Evolutionary conservation across 306 rosid genomes (phyloP).

Genomic region (Rosa persica): DNA sequence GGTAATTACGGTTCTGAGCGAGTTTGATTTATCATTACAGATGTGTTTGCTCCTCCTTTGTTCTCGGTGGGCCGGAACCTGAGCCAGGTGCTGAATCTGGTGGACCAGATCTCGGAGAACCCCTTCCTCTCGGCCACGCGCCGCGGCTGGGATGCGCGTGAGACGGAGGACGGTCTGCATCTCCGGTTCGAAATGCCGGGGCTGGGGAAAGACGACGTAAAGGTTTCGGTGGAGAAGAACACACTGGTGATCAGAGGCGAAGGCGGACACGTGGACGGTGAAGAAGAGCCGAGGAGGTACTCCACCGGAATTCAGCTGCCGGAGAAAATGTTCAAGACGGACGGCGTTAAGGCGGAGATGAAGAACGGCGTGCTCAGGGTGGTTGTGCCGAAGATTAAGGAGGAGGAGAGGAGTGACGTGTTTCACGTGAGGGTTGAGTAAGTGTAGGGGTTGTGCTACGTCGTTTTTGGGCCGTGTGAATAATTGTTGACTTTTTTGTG

Average conservation of each 20-base stretch:
- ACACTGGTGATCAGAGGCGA: constrained; percentile 26
- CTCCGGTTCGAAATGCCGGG: constrained; percentile 34
- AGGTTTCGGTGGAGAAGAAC: constrained; percentile 25
- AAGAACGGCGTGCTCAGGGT: constrained; percentile 29
- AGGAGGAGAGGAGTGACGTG: constrained; percentile 27
- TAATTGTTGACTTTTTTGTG: not conserved
- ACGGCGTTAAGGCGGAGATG: constrained; percentile 33
- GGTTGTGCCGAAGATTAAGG: constrained; percentile 26
- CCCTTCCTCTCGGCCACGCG: constrained; percentile 13
- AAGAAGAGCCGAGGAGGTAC: constrained; percentile 16
- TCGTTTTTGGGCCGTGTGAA: not conserved
- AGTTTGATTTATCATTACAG: not conserved
- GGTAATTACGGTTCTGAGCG: no score
- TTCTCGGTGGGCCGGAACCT: not conserved
- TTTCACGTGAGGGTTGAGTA: constrained; percentile 26
- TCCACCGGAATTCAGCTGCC: constrained; percentile 22
- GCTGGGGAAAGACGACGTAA: constrained; percentile 31
- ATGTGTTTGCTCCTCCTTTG: not conserved
- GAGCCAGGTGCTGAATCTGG: not conserved
- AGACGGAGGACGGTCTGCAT: constrained; percentile 27
- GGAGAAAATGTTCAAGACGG: constrained; percentile 24
- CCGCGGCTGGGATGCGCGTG: constrained; percentile 23
- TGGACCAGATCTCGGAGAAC: constrained; percentile 16
- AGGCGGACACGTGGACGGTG: constrained; percentile 2
- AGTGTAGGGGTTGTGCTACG: not conserved